Base-by-base conservation (phyloP, 2,329 filamentous ascomycete species). In the Microthyrium microscopicum region DNA sequence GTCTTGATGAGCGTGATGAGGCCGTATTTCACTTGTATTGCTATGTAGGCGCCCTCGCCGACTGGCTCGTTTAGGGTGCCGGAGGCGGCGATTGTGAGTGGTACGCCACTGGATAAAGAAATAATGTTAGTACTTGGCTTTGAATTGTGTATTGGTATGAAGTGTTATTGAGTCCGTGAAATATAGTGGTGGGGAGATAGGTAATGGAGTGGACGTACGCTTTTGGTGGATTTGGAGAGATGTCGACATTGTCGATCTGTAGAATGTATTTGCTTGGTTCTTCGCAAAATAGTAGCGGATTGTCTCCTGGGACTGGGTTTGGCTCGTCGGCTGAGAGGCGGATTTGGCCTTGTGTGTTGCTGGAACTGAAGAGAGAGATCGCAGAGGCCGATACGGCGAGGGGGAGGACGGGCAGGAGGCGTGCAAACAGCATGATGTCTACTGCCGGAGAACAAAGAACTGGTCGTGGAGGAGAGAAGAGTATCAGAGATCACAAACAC, bases 11-110 rank as follows among this genome's bases (percentile, higher is more conserved):
- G 70, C 35, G 74, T 80, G 55, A 98, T 94, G 43, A 93, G 66
- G 39, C 87, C 87, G 56, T 92, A 94, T 61, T 93, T 94, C 59
- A 98, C 87, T 44, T 75, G 69, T 26, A 98, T 55, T 30, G 77
- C 65, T 41, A 94, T 77, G 46, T 80, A 82, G 39, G 87, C 82
- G 38, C 83, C 87, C 38, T 83, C 54, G 35, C 73, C 68, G 42
- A 98, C 73, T 33, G 66, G 58, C 49, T 91, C 58, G 44, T 66
- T 68, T 42, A 95, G 68, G n/a, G 61, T 70, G 37, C 87, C 89
- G 20, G 60, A 65, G 29, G 85, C 89, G 42, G 72, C 71, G 61
- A 98, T 92, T 38, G 66, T 63, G 34, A 98, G 74, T 15, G 69
- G 70, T 46, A 73, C 44, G 47, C 87, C 89, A 51, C 89, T 95